Percentiles rank a stretch among this genome's conserved stretches.
phyloP scores from a whole-genome alignment of 2,329 filamentous ascomycete species.

The Talaromyces sp. region DNA sequence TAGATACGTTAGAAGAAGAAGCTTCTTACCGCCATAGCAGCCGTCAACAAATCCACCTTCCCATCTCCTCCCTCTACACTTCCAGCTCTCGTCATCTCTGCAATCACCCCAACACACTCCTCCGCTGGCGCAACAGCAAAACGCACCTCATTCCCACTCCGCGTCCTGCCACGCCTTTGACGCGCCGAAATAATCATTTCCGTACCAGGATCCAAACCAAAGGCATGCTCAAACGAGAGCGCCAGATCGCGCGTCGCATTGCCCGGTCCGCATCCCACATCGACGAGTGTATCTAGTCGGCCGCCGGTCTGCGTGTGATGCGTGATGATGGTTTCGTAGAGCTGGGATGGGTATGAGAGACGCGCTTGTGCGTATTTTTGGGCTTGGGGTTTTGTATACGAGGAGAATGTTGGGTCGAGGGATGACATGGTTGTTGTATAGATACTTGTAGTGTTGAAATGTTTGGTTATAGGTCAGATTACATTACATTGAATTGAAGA shows the following conservation, averaged over 20 bases:
- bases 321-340: slow-evolving; percentile 47
- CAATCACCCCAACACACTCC: slow-evolving; percentile 19
- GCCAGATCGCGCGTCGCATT: slow-evolving; percentile 45
- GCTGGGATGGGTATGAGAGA: slow-evolving; percentile 43
- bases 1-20: neutral
- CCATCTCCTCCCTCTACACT: slow-evolving; percentile 2
- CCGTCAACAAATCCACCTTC: slow-evolving; percentile 46
- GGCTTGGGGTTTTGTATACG: slow-evolving; percentile 20
- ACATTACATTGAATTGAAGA: no score
- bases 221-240: slow-evolving; percentile 40
- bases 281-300: slow-evolving; percentile 40
- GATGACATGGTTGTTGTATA: neutral
- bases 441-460: neutral
- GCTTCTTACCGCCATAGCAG: slow-evolving; percentile 37
- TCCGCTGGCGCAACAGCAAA: slow-evolving; percentile 46
- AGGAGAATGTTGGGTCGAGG: slow-evolving; percentile 19
- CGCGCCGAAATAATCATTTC: slow-evolving; percentile 52
- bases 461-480: neutral
- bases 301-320: slow-evolving; percentile 48
- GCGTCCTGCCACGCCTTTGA: slow-evolving; percentile 24
- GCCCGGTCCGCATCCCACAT: slow-evolving; percentile 57
- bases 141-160: slow-evolving; percentile 27
- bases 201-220: slow-evolving; percentile 50
- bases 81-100: slow-evolving; percentile 12
- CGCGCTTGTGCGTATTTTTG: slow-evolving; percentile 39